Evolutionary conservation across 148 eudicot species (phyloP).

Genomic region (Rhododendron williamsianum): DNA sequence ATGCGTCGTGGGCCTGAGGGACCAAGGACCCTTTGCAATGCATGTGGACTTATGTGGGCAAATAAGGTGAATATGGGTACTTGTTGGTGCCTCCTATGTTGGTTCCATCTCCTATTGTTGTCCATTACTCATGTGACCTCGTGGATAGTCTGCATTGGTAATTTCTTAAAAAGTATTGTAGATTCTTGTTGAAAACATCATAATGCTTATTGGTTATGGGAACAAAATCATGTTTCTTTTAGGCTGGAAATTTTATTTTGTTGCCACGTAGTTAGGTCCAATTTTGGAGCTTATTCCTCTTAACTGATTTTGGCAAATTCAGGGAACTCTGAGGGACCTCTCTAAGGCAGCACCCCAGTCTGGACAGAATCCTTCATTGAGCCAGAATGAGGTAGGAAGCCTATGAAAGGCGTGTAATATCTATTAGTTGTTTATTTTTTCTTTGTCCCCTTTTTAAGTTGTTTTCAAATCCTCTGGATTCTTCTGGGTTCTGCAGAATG

Average conservation of each 20-base stretch:
- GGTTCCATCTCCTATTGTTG: neutral
- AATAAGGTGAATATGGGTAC: slow-evolving; percentile 49
- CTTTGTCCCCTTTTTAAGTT: neutral
- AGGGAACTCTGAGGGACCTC: slow-evolving; percentile 73
- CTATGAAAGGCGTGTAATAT: neutral
- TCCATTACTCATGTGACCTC: neutral
- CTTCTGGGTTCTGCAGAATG: slow-evolving; percentile 29
- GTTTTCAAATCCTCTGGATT: neutral
- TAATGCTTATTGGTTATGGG: neutral
- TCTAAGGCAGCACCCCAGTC: slow-evolving; percentile 41
- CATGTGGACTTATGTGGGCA: slow-evolving; percentile 91
- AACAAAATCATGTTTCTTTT: neutral
- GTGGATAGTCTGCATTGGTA: neutral
- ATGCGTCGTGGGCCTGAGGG: slow-evolving; percentile 88
- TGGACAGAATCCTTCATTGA: slow-evolving; percentile 31
- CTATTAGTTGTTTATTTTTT: too few species aligned
- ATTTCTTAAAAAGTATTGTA: neutral
- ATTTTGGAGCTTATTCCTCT: neutral
- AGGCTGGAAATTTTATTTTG: neutral
- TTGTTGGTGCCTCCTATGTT: slow-evolving; percentile 1
- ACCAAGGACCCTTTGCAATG: slow-evolving; percentile 82
- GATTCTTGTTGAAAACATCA: neutral
- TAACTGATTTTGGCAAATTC: slow-evolving; percentile 9
- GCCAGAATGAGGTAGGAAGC: slow-evolving; percentile 42
- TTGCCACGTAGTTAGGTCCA: neutral